Percentiles rank a stretch among this genome's conserved stretches.
phyloP scores from a whole-genome alignment of 192 early-diverging fungal species.

The Podochytrium sp. region DNA sequence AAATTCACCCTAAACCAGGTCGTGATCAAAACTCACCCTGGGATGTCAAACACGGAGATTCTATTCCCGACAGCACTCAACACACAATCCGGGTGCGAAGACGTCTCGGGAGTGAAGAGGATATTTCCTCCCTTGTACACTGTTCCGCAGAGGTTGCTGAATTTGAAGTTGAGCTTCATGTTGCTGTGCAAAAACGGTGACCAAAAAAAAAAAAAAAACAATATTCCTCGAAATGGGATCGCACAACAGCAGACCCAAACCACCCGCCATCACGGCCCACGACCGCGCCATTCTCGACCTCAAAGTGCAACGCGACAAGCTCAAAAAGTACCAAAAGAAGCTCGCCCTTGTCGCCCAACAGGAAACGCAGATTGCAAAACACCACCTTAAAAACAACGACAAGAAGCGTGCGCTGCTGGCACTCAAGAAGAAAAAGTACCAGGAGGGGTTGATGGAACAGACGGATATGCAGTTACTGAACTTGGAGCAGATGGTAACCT shows the following conservation, averaged over 20 bases:
- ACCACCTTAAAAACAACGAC: conserved; percentile 73
- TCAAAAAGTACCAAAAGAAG: conserved; percentile 91
- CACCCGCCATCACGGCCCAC: conserved; percentile 74
- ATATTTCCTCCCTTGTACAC: conserved; percentile 97
- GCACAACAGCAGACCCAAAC: neutral
- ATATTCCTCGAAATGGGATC: neutral
- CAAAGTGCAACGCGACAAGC: conserved; percentile 92
- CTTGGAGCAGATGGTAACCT: conserved; percentile 90
- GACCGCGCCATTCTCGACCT: conserved; percentile 95
- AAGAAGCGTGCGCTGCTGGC: conserved; percentile 85
- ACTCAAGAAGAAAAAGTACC: conserved; percentile 95
- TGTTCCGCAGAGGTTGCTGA: conserved; percentile 97
- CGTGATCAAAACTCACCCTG: conserved; percentile 62
- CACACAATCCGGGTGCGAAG: conserved; percentile 74
- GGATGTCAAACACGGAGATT: conserved; percentile 93
- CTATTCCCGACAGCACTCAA: conserved; percentile 96
- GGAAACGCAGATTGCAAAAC: conserved; percentile 81
- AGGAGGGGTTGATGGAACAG: conserved; percentile 83
- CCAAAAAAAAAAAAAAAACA: conserved; percentile 26
- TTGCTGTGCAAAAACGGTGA: conserved; percentile 3
- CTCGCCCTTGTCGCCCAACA: conserved; percentile 78
- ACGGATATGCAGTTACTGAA: conserved; percentile 87
- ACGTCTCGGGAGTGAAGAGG: conserved; percentile 83
- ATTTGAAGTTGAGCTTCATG: conserved; percentile 72
- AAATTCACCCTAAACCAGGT: neutral